These are phyloP conservation scores for Favolaschia claudopus DNA, from an alignment of 768 basidiomycete genomes.

Conservation along the genomic window DNA sequence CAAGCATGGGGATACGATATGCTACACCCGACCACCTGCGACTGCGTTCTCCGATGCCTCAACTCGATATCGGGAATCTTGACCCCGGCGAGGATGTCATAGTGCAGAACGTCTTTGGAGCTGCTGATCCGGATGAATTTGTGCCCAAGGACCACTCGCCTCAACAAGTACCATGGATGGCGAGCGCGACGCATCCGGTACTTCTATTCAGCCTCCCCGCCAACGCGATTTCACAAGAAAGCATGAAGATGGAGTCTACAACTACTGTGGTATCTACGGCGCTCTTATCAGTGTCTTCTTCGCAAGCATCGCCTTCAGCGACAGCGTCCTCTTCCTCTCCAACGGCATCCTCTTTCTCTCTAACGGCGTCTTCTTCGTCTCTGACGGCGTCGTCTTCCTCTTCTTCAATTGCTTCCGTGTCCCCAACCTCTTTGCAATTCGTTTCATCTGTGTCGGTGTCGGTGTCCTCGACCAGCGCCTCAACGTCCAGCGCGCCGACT, in stretches of 20 bases:
- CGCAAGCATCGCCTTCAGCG: not conserved
- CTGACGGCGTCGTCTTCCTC: not conserved
- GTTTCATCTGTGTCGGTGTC: not conserved
- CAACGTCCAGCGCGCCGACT: not conserved
- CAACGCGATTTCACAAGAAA: not conserved
- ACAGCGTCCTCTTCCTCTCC: not conserved
- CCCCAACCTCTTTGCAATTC: too few relatives aligned
- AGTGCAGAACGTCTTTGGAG: conserved; percentile 1
- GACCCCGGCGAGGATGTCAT: conserved; percentile 7
- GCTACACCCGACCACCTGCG: not conserved
- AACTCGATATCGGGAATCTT: conserved; percentile 10
- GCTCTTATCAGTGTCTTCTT: not conserved
- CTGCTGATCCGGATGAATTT: not conserved
- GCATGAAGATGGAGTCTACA: not conserved
- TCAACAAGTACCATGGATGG: conserved; percentile 9
- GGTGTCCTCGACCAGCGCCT: not conserved
- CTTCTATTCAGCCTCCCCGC: not conserved
- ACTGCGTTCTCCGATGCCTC: conserved; percentile 12
- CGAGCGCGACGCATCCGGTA: not conserved
- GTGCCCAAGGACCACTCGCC: conserved; percentile 8
- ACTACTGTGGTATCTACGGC: not conserved
- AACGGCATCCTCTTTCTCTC: too few relatives aligned
- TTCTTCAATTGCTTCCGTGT: not conserved
- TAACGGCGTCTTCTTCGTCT: not conserved
- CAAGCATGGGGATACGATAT: conserved; percentile 3